These are phyloP conservation scores for Lentinula guzmanii DNA, from an alignment of 768 basidiomycete genomes.

Conservation along the genomic window DNA sequence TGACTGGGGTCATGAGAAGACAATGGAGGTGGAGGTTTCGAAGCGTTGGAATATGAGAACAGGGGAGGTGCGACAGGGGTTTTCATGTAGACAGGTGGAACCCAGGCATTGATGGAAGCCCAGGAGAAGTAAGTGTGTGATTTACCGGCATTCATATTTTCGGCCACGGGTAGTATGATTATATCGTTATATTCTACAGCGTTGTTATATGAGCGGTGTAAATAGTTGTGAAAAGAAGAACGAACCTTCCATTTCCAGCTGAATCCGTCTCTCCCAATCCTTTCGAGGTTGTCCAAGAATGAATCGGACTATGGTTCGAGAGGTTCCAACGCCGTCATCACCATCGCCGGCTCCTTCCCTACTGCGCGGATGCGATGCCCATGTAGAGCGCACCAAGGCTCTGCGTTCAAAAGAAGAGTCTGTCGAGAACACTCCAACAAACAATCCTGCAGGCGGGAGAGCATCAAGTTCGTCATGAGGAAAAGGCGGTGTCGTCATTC, in stretches of 20 bases:
- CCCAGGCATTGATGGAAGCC: conserved; percentile 88
- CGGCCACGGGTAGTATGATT: conserved; percentile 72
- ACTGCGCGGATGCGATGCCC: conserved; percentile 80
- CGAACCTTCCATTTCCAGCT: conserved; percentile 88
- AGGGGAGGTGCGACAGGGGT: conserved; percentile 36
- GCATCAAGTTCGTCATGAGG: conserved; percentile 69
- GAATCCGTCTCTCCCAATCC: conserved; percentile 73
- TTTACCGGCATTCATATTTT: conserved; percentile 98
- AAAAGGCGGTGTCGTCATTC: conserved; percentile 39
- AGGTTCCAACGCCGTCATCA: conserved; percentile 69
- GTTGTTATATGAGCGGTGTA: conserved; percentile 2
- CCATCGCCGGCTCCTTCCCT: conserved; percentile 65
- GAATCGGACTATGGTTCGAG: conserved; percentile 82
- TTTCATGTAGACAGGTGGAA: conserved; percentile 67
- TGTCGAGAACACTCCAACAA: conserved; percentile 87
- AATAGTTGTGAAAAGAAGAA: conserved; percentile 13
- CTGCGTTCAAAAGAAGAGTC: conserved; percentile 82
- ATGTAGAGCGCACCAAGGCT: conserved; percentile 82
- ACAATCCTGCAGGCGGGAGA: conserved; percentile 78
- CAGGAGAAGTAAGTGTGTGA: conserved; percentile 89
- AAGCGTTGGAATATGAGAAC: conserved; percentile 64
- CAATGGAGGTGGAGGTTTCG: conserved; percentile 49
- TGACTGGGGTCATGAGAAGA: conserved; percentile 66
- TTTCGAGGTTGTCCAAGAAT: conserved; percentile 80
- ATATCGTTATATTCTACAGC: conserved; percentile 77